Evolutionary conservation across 2,329 filamentous ascomycete species (phyloP), one percentile per base, ranked within the genome.

Genomic region (Xylariaceae sp.): DNA sequence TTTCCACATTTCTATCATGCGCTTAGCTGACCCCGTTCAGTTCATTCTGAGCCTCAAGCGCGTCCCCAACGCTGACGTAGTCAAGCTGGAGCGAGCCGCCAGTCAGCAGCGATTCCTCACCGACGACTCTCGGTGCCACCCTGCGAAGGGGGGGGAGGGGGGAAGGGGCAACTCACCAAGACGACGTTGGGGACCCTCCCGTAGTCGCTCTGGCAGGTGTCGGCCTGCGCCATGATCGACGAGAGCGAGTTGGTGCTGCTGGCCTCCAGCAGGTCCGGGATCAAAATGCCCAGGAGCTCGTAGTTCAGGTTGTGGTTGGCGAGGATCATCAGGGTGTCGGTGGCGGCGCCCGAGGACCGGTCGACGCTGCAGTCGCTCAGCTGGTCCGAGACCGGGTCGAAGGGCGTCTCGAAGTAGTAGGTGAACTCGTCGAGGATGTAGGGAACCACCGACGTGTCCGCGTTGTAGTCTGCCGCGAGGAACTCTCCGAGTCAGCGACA

Each of bases 361-460:
- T 83, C 68, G 3, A 84, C 66, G 9, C 62, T 61, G 59, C 84
- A 90, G 26, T 70, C 72, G 49, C 77, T 76, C 49, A 83, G 79
- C 12, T 61, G 63, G 1, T 68, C 57, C 31, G 72, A 61, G 1
- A 68, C 72, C 40, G 78, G 75, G 43, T 83, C 76, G 58, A 72
- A 89, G 1, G 72, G 67, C 28, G 82, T 90, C 55, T 90, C 84
- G 63, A 82, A 88, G 44, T 81, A 71, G 57, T 76, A 77, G 16
- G 61, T 58, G 50, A 78, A 83, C 51, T 83, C 70, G 51, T 73
- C 64, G 35, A 82, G 63, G 34, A 84, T 74, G 50, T 79, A 83
- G 17, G 72, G 63, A n/a, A 75, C 69, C 31, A 61, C 53, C 19
- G 49, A 56, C 2, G 59, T 62, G 40, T 76, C 63, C 37, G 64